Base-by-base conservation (phyloP, 805 yeast species). In the Nakazawaea wyomingensis region DNA sequence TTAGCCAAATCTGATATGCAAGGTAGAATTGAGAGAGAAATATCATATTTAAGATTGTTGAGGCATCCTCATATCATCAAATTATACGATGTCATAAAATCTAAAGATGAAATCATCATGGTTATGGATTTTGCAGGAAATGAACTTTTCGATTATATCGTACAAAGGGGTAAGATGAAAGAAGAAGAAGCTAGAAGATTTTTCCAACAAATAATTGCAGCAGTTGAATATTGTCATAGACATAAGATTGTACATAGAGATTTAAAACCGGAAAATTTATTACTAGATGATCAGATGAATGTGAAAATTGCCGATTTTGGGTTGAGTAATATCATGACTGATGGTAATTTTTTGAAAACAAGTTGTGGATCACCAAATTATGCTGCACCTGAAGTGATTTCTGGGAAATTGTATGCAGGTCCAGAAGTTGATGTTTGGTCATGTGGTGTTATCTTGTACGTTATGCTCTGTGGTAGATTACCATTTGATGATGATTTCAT, bases 371-470 rank as follows among this genome's bases (percentile, higher is more conserved):
- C 95, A 6, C 98, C 98, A 44, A 91, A 91, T 59, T 90, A 90
- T 62, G 97, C 98, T 5, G 97, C 98, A 0, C 98, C 98, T 1
- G 98, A 90, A 64, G 97, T 90, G 22, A 90, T 90, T 45, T 80
- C 90, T 48, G 97, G 97, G 28, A 88, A 91, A 60, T 71, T 91
- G 42, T 91, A 90, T 54, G 98, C 97, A 2, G 98, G 98, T 8
- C 97, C 98, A 3, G 97, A 91, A 64, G 97, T 91, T 37, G 98
- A 90, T 62, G 96, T 90, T 43, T 90, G 98, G 98, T 85, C 95
- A 0, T 85, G 96, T 57, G 98, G 98, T 55, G 97, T 91, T 31
- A 89, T 91, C 37, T 69, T 90, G 43, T 91, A 90, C 54, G 98
- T 90, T 42, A 90, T 90, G 97, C 71, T 91, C 41, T 90, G 96